A percentile compares a stretch with the other conserved stretches of the same genome.
phyloP scores from a whole-genome alignment of 768 basidiomycete species.

The Termitomyces sp. region DNA sequence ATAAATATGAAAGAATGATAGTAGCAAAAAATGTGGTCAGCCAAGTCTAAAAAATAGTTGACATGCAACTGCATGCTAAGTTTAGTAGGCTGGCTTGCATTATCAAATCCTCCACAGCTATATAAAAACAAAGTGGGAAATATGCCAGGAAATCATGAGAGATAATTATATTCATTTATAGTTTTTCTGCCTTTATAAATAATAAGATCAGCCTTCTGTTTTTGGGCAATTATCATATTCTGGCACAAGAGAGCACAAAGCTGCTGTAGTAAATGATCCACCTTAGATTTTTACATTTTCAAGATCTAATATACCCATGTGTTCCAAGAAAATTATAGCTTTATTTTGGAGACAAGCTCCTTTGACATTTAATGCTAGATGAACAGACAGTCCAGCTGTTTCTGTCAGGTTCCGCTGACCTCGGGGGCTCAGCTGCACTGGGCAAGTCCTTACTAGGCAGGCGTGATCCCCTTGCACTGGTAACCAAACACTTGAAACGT shows the following conservation, averaged over 20 bases:
- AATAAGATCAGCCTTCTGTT: neutral
- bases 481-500: too few relatives aligned
- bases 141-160: constrained; percentile 15
- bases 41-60: too few relatives aligned
- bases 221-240: neutral
- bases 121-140: constrained; percentile 44
- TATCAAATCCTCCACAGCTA: constrained; percentile 14
- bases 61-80: constrained; percentile 30
- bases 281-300: neutral
- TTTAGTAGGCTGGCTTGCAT: constrained; percentile 13
- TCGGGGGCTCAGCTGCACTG: too few relatives aligned
- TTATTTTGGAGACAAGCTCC: neutral
- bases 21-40: too few relatives aligned
- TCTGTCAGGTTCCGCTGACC: too few relatives aligned
- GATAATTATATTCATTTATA: neutral
- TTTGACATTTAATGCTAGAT: neutral
- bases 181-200: neutral
- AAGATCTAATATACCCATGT: neutral
- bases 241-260: neutral
- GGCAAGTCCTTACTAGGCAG: too few relatives aligned
- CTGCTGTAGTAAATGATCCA: neutral
- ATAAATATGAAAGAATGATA: too few relatives aligned
- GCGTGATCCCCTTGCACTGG: too few relatives aligned
- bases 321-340: too few relatives aligned
- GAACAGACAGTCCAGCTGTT: neutral